These are phyloP conservation scores for Ceratobasidium sp. DNA, from an alignment of 1,284 basidiomycete genomes.

Conservation along the genomic window DNA sequence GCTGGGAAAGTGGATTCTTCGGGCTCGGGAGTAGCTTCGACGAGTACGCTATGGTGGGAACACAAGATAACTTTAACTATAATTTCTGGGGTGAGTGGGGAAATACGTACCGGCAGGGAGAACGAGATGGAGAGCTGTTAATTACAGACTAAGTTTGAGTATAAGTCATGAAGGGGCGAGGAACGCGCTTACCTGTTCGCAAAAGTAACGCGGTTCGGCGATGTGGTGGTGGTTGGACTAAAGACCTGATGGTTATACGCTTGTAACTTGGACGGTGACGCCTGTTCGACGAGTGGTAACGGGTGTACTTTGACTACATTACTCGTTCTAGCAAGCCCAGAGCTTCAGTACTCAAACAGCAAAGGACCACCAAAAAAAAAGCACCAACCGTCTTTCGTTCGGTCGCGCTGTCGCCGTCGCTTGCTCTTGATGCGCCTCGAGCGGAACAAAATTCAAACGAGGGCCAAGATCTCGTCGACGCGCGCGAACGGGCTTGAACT, in stretches of 20 bases:
- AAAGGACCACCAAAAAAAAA: neutral
- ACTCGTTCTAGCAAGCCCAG: neutral
- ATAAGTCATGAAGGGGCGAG: too few relatives aligned
- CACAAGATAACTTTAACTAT: neutral
- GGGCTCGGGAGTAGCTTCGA: constrained; percentile 30
- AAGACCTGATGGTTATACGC: neutral
- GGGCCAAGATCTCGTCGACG: neutral
- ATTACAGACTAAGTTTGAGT: too few relatives aligned
- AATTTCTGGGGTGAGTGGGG: neutral
- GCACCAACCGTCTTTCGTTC: constrained; percentile 4
- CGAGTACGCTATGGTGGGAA: constrained; percentile 9
- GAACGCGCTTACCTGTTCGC: neutral
- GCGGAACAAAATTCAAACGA: constrained; percentile 38
- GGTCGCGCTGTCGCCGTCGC: constrained; percentile 17
- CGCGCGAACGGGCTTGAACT: constrained; percentile 4
- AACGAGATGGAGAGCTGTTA: constrained; percentile 1
- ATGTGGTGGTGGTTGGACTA: neutral
- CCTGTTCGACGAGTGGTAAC: neutral
- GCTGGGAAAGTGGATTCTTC: neutral
- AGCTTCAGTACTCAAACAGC: neutral
- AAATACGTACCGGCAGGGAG: constrained; percentile 9
- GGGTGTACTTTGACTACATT: neutral
- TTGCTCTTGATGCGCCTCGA: constrained; percentile 38
- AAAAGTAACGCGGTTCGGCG: constrained; percentile 13
- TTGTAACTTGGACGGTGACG: neutral